Base-by-base conservation (phyloP, 257 asterid genomes). In the Verbascum thapsus region DNA sequence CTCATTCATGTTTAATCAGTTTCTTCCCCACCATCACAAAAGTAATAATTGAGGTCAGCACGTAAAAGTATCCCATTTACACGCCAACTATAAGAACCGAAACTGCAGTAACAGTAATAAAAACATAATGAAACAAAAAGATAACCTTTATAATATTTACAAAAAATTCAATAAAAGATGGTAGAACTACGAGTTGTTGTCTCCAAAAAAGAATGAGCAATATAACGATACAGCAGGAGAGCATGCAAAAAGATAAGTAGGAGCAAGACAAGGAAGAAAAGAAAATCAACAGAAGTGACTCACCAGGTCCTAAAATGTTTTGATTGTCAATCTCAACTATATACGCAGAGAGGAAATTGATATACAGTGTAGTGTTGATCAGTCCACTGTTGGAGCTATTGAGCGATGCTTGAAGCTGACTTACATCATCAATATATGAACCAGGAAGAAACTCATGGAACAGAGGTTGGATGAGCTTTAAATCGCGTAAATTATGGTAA, bases 381-480 rank as follows among this genome's bases (percentile, higher is more conserved):
- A 83, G 66, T 59, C 99, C 97, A 72, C 69, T 76, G 42, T 26
- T 76, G 68, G 97, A 74, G 66, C 64, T 82, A 82, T 76, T 73
- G 15, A 92, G 88, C 7, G 97, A 92, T 15, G 84, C 72, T 58
- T 72, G 95, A 63, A 92, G 90, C 70, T 76, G 94, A 72, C 61
- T 80, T 30, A 45, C 69, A 37, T 85, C 96, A 59, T 72, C 74
- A 71, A 77, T 82, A 61, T 74, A 85, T 30, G 99, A 85, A 68
- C 99, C 99, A 13, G 91, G 96, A 65, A 92, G 78, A 67, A 92
- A 92, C 75, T 83, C 97, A 66, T 87, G 94, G 79, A 92, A 81
- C 71, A 92, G 75, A 47, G 99, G 99, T 62, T 92, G 99, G 72
- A 89, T 80, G 80, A 92, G 94, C 88, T 72, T 87, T 34, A 92